Evolutionary conservation across 345 rosid genomes (phyloP).

Genomic region (Nephelium lappaceum): DNA sequence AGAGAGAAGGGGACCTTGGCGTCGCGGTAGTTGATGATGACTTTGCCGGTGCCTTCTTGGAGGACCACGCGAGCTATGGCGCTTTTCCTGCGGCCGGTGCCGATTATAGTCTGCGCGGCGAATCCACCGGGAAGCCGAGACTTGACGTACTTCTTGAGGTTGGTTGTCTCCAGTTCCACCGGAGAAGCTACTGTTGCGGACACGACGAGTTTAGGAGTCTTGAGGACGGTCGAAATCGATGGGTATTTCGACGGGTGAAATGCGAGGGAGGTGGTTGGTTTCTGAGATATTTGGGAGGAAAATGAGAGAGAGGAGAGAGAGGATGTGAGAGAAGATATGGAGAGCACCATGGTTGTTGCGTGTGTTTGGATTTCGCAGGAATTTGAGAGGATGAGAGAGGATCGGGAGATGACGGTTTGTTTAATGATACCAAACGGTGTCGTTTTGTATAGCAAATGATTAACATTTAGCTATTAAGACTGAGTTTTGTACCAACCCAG

Average conservation of each 20-base stretch:
- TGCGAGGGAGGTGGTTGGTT: constrained; percentile 38
- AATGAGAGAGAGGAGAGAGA: constrained; percentile 80
- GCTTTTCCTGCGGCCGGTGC: constrained; percentile 91
- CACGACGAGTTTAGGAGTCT: constrained; percentile 42
- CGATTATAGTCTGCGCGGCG: constrained; percentile 81
- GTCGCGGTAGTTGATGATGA: constrained; percentile 83
- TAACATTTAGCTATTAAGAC: too few species aligned
- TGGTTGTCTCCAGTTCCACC: constrained; percentile 42
- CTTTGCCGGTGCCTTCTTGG: constrained; percentile 89
- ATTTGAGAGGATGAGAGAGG: not conserved
- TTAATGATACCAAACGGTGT: not conserved
- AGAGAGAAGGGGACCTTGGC: constrained; percentile 51
- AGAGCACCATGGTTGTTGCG: constrained; percentile 48
- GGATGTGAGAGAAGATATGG: constrained; percentile 60
- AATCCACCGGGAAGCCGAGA: constrained; percentile 92
- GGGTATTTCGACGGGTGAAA: constrained; percentile 35
- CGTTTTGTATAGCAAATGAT: not conserved
- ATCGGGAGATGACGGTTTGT: too few species aligned
- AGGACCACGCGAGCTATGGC: constrained; percentile 93
- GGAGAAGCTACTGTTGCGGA: constrained; percentile 59
- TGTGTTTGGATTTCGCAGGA: not conserved
- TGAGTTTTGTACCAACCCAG: too few species aligned
- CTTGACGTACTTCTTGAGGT: constrained; percentile 75
- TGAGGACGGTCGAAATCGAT: constrained; percentile 34
- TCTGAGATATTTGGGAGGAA: constrained; percentile 67